Evolutionary conservation across 179 eudicot species (phyloP), one percentile per base, ranked within the genome.

Genomic region (Pouteria campechiana): DNA sequence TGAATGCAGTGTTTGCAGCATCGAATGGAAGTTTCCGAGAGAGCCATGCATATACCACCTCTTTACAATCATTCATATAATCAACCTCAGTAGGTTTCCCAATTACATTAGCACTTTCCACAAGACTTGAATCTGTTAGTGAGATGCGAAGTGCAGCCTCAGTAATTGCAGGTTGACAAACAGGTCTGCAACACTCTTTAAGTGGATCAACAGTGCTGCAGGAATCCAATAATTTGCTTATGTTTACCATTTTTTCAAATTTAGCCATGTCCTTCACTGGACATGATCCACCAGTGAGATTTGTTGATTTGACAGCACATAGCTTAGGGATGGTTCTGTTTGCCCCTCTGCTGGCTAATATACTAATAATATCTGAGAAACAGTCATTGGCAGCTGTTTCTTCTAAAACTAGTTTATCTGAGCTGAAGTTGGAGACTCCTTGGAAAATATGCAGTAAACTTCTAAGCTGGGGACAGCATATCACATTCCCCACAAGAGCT

Each of bases 381-480:
- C 98, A 90, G 69, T 87, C 87, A 54, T 69, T 48, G 17, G 98
- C 98, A 38, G 48, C 60, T 6, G 67, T 57, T 37, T 68, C 68
- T 51, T 66, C 68, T 52, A 90, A 41, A 34, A 73, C 94, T 63
- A 90, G 54, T 35, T 71, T 70, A 70, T 69, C 68, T 23, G 94
- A 77, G 32, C 39, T 57, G 25, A 41, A 33, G 70, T 75, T 79
- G 53, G 70, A 78, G 64, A 65, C 64, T 28, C 98, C 98, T 58
- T 63, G 81, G 69, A 82, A 82, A 50, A 90, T 75, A 55, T 58
- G 94, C 25, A 90, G 80, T 34, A 83, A 70, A 55, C 92, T 90
- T 52, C 61, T 67, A 37, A 90, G 58, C 50, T 90, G 98, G 17
- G 98, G 96, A 64, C 98, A 90, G 40, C 98, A 90, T 49, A 90